Conservation (phyloP, 495 filamentous ascomycete genomes). For the Acidiella bohemica region DNA sequence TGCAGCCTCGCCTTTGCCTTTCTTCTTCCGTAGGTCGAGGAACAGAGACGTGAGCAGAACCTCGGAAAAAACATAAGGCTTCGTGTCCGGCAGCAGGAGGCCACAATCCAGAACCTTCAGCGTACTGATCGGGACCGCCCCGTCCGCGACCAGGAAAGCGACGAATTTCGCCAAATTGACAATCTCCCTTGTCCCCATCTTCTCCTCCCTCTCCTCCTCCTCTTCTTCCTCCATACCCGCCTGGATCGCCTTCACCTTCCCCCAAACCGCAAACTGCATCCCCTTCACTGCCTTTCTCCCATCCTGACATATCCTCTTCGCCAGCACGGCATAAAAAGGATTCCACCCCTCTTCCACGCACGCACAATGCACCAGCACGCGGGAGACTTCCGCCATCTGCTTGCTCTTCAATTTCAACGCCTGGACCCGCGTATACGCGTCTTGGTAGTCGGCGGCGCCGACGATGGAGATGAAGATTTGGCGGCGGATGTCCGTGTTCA, state of each 20-base stretch:
- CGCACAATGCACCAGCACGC: slow-evolving; percentile 75
- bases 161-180: slow-evolving; percentile 85
- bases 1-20: slow-evolving; percentile 13
- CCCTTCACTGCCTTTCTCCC: slow-evolving; percentile 27
- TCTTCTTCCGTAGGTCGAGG: slow-evolving; percentile 12
- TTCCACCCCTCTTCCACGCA: slow-evolving; percentile 77
- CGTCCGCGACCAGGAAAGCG: slow-evolving; percentile 54
- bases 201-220: slow-evolving; percentile 26
- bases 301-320: slow-evolving; percentile 57
- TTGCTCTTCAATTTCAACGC: slow-evolving; percentile 75
- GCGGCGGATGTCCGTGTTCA: slow-evolving; percentile 89
- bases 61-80: slow-evolving; percentile 6
- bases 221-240: slow-evolving; percentile 33
- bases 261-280: slow-evolving; percentile 78
- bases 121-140: slow-evolving; percentile 42
- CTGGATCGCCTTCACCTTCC: slow-evolving; percentile 55
- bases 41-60: slow-evolving; percentile 9
- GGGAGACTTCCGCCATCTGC: slow-evolving; percentile 67
- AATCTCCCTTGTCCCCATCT: slow-evolving; percentile 50
- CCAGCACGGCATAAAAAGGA: slow-evolving; percentile 82
- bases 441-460: slow-evolving; percentile 73
- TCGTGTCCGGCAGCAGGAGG: background rate
- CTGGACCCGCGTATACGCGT: slow-evolving; percentile 61
- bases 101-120: slow-evolving; percentile 39
- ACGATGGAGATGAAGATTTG: slow-evolving; percentile 86